Evolutionary conservation across 202 grass and related monocot genomes (phyloP), one percentile per base, ranked within the genome.

Genomic region (Setaria viridis): DNA sequence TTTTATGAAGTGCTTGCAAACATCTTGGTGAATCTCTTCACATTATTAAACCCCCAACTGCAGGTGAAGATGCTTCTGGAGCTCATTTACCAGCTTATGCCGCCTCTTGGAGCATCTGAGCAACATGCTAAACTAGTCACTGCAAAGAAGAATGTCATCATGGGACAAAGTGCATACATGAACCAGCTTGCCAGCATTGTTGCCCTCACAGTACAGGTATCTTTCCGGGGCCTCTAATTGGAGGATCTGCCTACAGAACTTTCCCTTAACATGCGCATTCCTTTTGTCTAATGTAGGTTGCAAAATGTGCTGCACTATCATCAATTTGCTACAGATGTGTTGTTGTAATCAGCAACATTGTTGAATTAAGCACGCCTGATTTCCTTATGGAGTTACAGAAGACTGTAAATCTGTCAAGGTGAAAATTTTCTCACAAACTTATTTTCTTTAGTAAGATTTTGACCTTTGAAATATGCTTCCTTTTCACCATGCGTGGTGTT

Each of bases 401-500:
- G 51, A 72, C 56, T 62, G 70, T 75, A 79, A 94, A 94, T 80
- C 63, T 94, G 42, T 90, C 93, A 47, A 90, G 90, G 93, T 94
- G 39, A 87, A 87, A 76, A 16, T 56, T 82, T 50, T 43, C 37
- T n/a, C 20, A 55, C 19, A 75, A 19, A 29, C 55, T 74, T 55
- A 21, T 29, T 77, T 72, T 43, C 41, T 67, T 80, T 6, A 2
- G 35, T 39, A 72, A 16, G 7, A 54, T 77, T 48, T 63, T 70
- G 35, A 55, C 12, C 7, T 42, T 62, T 37, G 30, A 68, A 73
- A 78, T 16, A 35, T 57, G 25, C 42, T 47, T 57, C 43, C 7
- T 80, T 55, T 63, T 42, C n/a, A 71, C 60, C 21, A 68, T 64
- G 25, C 65, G 62, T 88, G 55, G 64, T 79, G 16, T 41, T 88